Base-by-base conservation (phyloP, 768 basidiomycete species). In the Termitomyces sp. region DNA sequence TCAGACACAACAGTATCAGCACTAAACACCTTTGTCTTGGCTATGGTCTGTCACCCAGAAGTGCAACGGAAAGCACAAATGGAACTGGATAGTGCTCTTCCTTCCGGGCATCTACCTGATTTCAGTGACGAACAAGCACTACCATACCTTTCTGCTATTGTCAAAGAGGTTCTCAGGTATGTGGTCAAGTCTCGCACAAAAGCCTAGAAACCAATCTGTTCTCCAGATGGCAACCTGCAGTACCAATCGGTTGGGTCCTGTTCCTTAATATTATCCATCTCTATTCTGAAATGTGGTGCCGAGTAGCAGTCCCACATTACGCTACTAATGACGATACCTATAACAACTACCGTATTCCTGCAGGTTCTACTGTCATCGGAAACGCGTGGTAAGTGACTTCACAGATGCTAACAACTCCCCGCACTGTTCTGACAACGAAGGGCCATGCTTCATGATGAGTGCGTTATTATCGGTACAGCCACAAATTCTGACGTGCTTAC, bases 301-400 rank as follows among this genome's bases (percentile, higher is more conserved):
- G 10, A 28, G 28, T 46, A 73, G 74, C 61, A 14, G 22, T 71
- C 12, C 67, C 71, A 6, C 73, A 72, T 54, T 52, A 58, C 21
- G 58, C 63, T 7, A 57, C 49, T 2, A 58, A 61, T 10, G 72
- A 74, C 9, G 70, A 74, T 55, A 54, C 64, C 1, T 76, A 75
- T 55, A 55, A 63, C 21, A 73, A 71, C 0, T 71, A 72, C 46
- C 38, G 55, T 45, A 71, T 77, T 34, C 74, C 72, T 0, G 67
- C 66, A 28, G 67, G 63, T 3, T 54, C 68, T 1, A 64, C 67
- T n/a, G 54, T 71, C 45, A 59, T 72, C 22, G 49, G 63, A 1
- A 72, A 72, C 47, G 57, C 61, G 17, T 73, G 70, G 73, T 71
- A 49, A 28, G 59, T 41, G 6, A 12, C 9, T 32, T 8, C 64